These are phyloP conservation scores for Ustilago cynodontis DNA, from an alignment of 1,284 basidiomycete species.

Conservation along the genomic window DNA sequence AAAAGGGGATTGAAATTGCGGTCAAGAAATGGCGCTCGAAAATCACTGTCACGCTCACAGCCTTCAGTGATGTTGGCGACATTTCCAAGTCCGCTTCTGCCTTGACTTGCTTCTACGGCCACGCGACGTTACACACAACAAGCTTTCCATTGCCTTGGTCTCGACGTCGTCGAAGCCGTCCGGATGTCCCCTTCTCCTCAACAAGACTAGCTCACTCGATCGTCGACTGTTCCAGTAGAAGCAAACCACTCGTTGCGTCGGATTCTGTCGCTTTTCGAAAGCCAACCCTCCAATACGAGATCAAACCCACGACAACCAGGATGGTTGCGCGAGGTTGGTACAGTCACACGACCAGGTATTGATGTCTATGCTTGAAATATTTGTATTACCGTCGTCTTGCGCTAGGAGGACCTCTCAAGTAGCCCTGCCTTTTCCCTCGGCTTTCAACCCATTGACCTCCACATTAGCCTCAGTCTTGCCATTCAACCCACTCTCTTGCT, in stretches of 20 bases:
- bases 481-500: constrained; percentile 3
- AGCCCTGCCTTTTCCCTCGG: constrained; percentile 38
- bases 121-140: not conserved
- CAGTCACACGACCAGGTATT: not conserved
- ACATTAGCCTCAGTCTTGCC: not conserved
- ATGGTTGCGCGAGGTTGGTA: not conserved
- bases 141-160: not conserved
- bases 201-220: not conserved
- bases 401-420: not conserved
- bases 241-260: too few relatives aligned
- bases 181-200: not conserved
- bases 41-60: not conserved
- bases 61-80: not conserved
- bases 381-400: not conserved
- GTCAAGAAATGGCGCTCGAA: constrained; percentile 2
- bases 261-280: not conserved
- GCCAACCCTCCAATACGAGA: not conserved
- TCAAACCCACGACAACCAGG: too few relatives aligned
- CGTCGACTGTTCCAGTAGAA: not conserved
- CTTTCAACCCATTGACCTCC: not conserved
- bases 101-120: not conserved
- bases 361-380: not conserved
- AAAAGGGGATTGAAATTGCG: not conserved
- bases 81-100: not conserved
- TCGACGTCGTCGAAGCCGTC: not conserved